Conservation (phyloP, 805 yeast genomes). For the Candida ponderosae region DNA sequence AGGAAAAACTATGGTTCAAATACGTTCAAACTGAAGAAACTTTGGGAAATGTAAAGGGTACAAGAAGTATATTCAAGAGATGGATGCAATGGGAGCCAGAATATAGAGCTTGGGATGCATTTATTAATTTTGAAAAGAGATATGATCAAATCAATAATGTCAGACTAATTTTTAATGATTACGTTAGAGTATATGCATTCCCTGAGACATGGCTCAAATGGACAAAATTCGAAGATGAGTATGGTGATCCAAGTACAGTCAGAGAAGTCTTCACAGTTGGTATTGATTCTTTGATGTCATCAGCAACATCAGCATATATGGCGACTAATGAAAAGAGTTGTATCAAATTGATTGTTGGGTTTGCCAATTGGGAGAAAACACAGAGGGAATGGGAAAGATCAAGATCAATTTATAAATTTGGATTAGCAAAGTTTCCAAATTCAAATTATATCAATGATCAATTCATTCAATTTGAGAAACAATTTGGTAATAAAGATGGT, state of each 20-base stretch:
- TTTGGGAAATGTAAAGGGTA: conserved; percentile 52
- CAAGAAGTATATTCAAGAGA: conserved; percentile 58
- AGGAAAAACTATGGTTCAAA: conserved; percentile 80
- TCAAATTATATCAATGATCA: conserved; percentile 29
- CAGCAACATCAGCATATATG: conserved; percentile 15
- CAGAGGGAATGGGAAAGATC: conserved; percentile 58
- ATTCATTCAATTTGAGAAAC: conserved; percentile 56
- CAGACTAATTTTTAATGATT: conserved; percentile 49
- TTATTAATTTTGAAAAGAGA: conserved; percentile 62
- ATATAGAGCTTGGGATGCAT: conserved; percentile 65
- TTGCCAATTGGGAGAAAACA: conserved; percentile 68
- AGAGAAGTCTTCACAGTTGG: conserved; percentile 64
- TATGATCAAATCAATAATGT: conserved; percentile 51
- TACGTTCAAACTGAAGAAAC: conserved; percentile 81
- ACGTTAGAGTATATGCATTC: conserved; percentile 43
- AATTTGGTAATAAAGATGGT: conserved; percentile 46
- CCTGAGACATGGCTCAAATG: conserved; percentile 65
- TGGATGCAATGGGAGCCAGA: conserved; percentile 82
- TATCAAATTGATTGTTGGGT: conserved; percentile 32
- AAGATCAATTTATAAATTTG: conserved; percentile 45
- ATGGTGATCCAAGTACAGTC: conserved; percentile 37
- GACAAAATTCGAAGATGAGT: conserved; percentile 60
- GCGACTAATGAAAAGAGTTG: conserved; percentile 22
- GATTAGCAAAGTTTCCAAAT: conserved; percentile 37
- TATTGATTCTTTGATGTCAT: conserved; percentile 40